phyloP scores from a whole-genome alignment of 345 rosid genomes.

The Eutrema japonicum region DNA sequence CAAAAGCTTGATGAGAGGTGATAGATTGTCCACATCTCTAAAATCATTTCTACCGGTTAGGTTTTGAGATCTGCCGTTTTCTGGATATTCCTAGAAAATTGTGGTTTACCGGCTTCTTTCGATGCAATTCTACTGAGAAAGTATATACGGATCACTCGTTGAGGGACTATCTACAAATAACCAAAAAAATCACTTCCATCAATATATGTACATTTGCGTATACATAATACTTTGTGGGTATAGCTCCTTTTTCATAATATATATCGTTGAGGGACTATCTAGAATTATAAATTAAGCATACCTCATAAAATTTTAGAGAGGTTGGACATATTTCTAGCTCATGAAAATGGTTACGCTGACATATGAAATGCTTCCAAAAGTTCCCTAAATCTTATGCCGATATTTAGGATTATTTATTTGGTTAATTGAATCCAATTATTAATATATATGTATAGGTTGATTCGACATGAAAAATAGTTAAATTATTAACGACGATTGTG shows the following conservation, averaged over 20 bases:
- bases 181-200: neutral
- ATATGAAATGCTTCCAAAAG: slow-evolving; percentile 36
- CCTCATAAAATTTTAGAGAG: neutral
- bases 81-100: neutral
- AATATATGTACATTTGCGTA: neutral
- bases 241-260: neutral
- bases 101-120: no score
- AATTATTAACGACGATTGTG: neutral
- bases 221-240: neutral
- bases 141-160: neutral
- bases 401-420: slow-evolving; percentile 19
- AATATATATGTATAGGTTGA: neutral
- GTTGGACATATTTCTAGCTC: slow-evolving; percentile 10
- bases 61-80: neutral
- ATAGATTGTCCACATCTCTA: neutral
- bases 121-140: neutral
- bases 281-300: neutral
- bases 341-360: slow-evolving; percentile 24
- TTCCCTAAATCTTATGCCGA: slow-evolving; percentile 36
- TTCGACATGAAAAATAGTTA: slow-evolving; percentile 5
- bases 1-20: neutral
- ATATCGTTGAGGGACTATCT: neutral
- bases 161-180: neutral
- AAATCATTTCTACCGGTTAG: neutral
- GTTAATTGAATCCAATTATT: slow-evolving; percentile 2